These are phyloP conservation scores for Isabelozyma gotoi DNA, from an alignment of 805 yeast species.

Conservation along the genomic window DNA sequence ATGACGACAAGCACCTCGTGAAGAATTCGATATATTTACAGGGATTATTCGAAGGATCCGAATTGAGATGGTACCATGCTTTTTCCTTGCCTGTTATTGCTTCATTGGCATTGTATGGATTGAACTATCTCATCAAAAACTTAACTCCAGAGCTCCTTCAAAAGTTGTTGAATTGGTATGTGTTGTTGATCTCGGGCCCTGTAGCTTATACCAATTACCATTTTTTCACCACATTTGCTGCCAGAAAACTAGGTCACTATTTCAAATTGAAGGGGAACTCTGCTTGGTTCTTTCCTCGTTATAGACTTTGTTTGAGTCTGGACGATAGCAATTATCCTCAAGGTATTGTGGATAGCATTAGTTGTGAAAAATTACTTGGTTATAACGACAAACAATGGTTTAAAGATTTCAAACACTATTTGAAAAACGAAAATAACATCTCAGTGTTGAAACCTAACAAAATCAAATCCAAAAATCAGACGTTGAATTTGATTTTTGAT, in stretches of 20 bases:
- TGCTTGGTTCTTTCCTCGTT: conserved; percentile 30
- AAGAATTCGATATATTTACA: conserved; percentile 7
- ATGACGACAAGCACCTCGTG: conserved; percentile 12
- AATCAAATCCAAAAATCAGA: conserved; percentile 24
- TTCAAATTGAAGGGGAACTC: conserved; percentile 19
- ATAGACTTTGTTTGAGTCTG: conserved; percentile 39
- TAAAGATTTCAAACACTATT: conserved; percentile 7
- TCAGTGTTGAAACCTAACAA: conserved; percentile 16
- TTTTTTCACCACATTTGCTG: conserved; percentile 19
- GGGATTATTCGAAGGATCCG: conserved; percentile 4
- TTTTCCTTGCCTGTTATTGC: conserved; percentile 45
- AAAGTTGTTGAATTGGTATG: conserved; percentile 31
- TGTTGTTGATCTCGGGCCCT: conserved; percentile 29
- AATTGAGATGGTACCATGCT: conserved; percentile 23
- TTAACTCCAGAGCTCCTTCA: conserved; percentile 25
- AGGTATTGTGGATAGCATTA: conserved; percentile 35
- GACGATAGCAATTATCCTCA: conserved; percentile 35
- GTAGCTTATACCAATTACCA: conserved; percentile 29
- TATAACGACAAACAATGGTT: conserved; percentile 8
- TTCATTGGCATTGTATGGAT: conserved; percentile 32
- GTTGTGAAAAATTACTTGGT: conserved; percentile 6
- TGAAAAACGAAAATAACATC: conserved; percentile 10
- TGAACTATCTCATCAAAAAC: conserved; percentile 37
- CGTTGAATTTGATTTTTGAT: conserved; percentile 18
- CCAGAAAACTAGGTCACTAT: conserved; percentile 25